These are phyloP conservation scores for Candida buenavistaensis DNA, from an alignment of 1,139 yeast genomes.

Conservation along the genomic window DNA sequence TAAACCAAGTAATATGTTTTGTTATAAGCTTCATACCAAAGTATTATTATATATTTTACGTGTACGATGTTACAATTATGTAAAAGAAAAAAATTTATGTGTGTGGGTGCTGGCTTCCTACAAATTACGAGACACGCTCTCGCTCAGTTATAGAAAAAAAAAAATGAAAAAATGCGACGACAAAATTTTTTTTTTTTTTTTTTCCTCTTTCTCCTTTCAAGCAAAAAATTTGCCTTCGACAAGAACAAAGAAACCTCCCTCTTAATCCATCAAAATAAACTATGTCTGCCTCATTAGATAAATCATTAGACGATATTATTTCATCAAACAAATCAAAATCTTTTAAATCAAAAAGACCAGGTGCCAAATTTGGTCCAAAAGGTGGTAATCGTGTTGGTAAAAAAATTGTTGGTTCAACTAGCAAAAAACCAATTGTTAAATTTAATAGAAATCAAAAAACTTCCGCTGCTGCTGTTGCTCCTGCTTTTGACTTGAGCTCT, in stretches of 20 bases:
- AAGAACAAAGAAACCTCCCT: conserved; percentile 1
- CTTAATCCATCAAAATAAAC: not conserved
- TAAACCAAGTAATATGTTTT: no score
- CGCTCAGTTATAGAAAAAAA: no score
- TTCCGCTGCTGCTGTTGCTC: conserved; percentile 27
- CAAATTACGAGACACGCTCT: no score
- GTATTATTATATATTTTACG: no score
- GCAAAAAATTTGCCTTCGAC: not conserved
- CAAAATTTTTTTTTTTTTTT: conserved; percentile 1
- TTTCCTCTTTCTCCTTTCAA: conserved; percentile 1
- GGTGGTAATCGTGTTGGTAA: conserved; percentile 30
- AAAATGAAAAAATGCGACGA: not conserved
- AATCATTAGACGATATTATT: conserved; percentile 94
- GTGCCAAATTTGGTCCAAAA: conserved; percentile 26
- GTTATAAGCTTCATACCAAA: no score
- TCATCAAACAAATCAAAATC: conserved; percentile 48
- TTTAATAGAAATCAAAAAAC: conserved; percentile 40
- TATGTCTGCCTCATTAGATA: conserved; percentile 66
- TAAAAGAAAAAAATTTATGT: no score
- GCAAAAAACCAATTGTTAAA: conserved; percentile 35
- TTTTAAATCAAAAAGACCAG: conserved; percentile 28
- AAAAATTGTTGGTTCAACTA: conserved; percentile 25
- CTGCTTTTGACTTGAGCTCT: conserved; percentile 50
- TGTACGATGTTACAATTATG: no score
- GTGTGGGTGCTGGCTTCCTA: no score